Evolutionary conservation across 75 land plant genomes (phyloP).

Genomic region (Ceratopteris richardii): DNA sequence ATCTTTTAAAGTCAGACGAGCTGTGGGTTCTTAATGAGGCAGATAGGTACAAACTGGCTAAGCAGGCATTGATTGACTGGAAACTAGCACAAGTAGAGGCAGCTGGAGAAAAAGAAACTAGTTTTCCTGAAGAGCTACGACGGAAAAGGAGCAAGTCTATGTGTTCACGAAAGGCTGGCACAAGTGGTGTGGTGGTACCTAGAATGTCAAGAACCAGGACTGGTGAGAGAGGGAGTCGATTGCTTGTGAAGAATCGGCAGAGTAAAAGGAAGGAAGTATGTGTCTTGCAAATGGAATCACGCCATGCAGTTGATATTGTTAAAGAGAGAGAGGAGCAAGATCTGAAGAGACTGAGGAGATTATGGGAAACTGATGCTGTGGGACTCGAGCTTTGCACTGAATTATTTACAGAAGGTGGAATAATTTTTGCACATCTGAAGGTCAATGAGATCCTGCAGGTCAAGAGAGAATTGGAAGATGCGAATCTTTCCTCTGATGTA

Average conservation of each 20-base stretch:
- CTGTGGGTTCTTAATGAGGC: slow-evolving; percentile 31
- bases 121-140: slow-evolving; percentile 2
- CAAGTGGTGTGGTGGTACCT: background rate
- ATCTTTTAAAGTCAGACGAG: slow-evolving; percentile 28
- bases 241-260: background rate
- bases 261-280: slow-evolving; percentile 8
- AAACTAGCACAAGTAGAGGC: slow-evolving; percentile 14
- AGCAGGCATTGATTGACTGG: slow-evolving; percentile 30
- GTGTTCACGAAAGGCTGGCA: slow-evolving; percentile 8
- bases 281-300: background rate
- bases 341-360: slow-evolving; percentile 18
- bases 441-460: slow-evolving; percentile 26
- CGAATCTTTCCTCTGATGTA: slow-evolving; percentile 27
- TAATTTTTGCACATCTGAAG: slow-evolving; percentile 34
- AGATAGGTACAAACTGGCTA: slow-evolving; percentile 34
- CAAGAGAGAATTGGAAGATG: slow-evolving; percentile 31
- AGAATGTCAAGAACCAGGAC: background rate
- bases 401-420: slow-evolving; percentile 26
- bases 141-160: slow-evolving; percentile 3
- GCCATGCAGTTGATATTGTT: background rate
- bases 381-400: slow-evolving; percentile 23
- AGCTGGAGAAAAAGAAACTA: slow-evolving; percentile 2
- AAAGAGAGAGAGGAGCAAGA: slow-evolving; percentile 9
- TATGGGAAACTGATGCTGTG: slow-evolving; percentile 26
- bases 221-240: background rate